Conservation (phyloP, 2,329 filamentous ascomycete genomes). For the Bipolaris zeicola region DNA sequence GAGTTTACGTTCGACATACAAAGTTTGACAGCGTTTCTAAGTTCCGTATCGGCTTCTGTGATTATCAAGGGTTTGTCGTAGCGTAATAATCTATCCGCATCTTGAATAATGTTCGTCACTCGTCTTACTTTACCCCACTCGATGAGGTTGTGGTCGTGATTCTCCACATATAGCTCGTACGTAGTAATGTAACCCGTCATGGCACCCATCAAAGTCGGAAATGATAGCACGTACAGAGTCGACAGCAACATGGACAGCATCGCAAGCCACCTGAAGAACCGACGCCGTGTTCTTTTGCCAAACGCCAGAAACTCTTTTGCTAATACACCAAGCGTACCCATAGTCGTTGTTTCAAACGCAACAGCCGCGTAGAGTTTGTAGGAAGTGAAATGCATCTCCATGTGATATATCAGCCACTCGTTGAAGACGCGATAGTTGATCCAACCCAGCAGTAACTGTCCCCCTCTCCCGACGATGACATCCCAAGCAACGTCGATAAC, state of each 20-base stretch:
- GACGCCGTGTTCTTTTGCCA: slow-evolving; percentile 28
- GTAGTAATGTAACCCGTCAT: slow-evolving; percentile 50
- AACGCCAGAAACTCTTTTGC: slow-evolving; percentile 36
- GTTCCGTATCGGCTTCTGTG: slow-evolving; percentile 17
- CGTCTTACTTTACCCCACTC: slow-evolving; percentile 23
- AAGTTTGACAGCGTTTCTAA: slow-evolving; percentile 11
- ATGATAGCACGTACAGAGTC: slow-evolving; percentile 42
- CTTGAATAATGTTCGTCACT: slow-evolving; percentile 25
- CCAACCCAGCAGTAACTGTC: slow-evolving; percentile 40
- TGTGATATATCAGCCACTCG: slow-evolving; percentile 44
- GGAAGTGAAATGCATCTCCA: slow-evolving; percentile 41
- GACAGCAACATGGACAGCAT: slow-evolving; percentile 39
- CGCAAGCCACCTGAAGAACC: slow-evolving; percentile 43
- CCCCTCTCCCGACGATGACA: slow-evolving; percentile 45
- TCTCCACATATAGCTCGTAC: slow-evolving; percentile 36
- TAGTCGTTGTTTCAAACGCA: slow-evolving; percentile 36
- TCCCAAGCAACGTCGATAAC: slow-evolving; percentile 49
- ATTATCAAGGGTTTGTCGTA: slow-evolving; percentile 23
- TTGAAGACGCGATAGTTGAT: slow-evolving; percentile 48
- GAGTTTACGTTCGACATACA: slow-evolving; percentile 20
- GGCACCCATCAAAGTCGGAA: slow-evolving; percentile 47
- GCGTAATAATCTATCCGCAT: slow-evolving; percentile 28
- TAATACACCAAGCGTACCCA: slow-evolving; percentile 41
- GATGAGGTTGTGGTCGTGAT: slow-evolving; percentile 34
- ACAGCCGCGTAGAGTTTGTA: slow-evolving; percentile 39